Evolutionary conservation across 306 rosid species (phyloP), one percentile per base, ranked within the genome.

Genomic region (Cotoneaster glaucophyllus): DNA sequence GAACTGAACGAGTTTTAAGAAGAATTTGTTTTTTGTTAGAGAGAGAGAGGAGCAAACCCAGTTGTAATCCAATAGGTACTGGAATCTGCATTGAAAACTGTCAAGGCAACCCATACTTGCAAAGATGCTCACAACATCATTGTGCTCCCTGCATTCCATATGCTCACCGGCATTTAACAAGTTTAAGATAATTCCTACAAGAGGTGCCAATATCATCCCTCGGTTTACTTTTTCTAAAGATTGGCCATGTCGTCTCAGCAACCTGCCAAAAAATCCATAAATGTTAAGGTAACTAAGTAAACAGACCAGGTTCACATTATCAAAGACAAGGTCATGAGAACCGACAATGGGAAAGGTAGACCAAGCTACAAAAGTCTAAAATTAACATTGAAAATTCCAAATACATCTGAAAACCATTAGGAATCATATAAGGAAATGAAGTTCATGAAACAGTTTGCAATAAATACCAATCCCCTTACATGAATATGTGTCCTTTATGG

Each of bases 121-220:
- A 70, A 95, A 89, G 74, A 95, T 82, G 80, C 88, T 91, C 77
- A 90, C 85, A 54, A 95, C 88, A 84, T 90, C 90, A 84, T 88
- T 95, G 77, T 71, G 83, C 71, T 89, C 91, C 69, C n/a, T 74
- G 80, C 74, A 74, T 74, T 88, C 87, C 81, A 75, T 82, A 77
- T 85, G 80, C 66, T 82, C 86, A 68, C 88, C 81, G 44, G 97
- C 91, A 79, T 90, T 90, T 91, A 90, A 82, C 82, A 95, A 79
- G 82, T 95, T 95, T 82, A 88, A 87, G 74, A 95, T 90, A 74
- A 92, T 95, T 41, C 99, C 97, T 1, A 89, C 87, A 28, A 95
- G 88, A 77, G 99, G 99, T 70, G 96, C 98, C 88, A 95, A 78
- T 74, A 95, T 86, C 99, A 95, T 92, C 88, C 97, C 93, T 68